Base-by-base conservation (phyloP, 2,329 filamentous ascomycete species). In the Elsinoe fawcettii region DNA sequence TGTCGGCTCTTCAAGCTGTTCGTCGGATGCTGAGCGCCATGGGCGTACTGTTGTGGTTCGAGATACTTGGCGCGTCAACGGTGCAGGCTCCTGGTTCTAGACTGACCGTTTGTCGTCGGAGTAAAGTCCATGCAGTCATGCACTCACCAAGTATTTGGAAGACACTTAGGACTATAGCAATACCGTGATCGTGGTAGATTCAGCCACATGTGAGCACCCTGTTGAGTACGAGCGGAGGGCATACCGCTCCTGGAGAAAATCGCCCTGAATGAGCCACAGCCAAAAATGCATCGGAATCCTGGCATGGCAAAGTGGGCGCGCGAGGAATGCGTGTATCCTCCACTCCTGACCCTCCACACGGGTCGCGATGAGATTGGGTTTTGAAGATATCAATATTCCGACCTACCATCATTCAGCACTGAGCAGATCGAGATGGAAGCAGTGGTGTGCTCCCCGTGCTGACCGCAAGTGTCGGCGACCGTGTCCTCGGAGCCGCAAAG, bases 291-390 rank as follows among this genome's bases (percentile, higher is more conserved):
- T n/a, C 14, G 47, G 25, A 51, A 14, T 25, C 16, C 25, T n/a
- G 47, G 47, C 25, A 34, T 36, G n/a, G 12, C n/a, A 25, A 51
- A 34, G 47, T 53, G 49, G 30, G 49, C 32, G 49, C 49, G 34
- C 16, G 12, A 20, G 22, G 27, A 22, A 25, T 34, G 27, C 16
- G 30, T 53, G 49, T 20, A 8, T 18, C 14, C 32, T 53, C 49
- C 49, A 53, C 49, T 16, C n/a, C 32, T 18, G 16, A 34, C 46
- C 46, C 25, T 51, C 27, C 4, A 7, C 27, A 14, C 12, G 5
- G 46, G 27, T 32, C 14, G 14, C 46, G 46, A 51, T 51, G 25
- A 51, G 46, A 51, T 51, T 34, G 46, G 27, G 27, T 32, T 34
- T 32, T 30, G 27, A 51, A 18, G 6, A 18, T n/a, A 12, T 27